A percentile compares a stretch with the other conserved stretches of the same genome.
phyloP scores from a whole-genome alignment of 129 eudicot species.

The Flaveria robusta region DNA sequence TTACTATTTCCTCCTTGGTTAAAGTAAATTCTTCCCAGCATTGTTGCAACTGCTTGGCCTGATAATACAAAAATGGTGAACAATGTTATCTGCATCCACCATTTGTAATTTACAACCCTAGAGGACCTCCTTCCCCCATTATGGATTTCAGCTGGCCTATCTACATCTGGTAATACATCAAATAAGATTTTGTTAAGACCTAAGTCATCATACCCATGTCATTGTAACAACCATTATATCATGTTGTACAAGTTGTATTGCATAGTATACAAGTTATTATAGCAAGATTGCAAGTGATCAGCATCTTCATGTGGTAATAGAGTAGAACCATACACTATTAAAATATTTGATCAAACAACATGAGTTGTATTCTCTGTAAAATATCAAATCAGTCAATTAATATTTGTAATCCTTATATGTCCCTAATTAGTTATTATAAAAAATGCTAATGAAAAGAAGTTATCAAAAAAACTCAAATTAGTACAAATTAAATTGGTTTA shows the following conservation, averaged over 20 bases:
- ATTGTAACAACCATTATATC: neutral
- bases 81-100: constrained; percentile 30
- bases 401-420: too few species aligned
- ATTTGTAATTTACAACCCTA: constrained; percentile 23
- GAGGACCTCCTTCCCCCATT: constrained; percentile 7
- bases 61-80: constrained; percentile 33
- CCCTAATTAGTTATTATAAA: too few species aligned
- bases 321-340: too few species aligned
- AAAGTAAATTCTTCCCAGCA: constrained; percentile 40
- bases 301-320: too few species aligned
- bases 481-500: too few species aligned
- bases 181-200: neutral
- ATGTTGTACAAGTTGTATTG: neutral
- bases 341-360: too few species aligned
- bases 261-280: neutral
- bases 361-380: too few species aligned
- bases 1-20: constrained; percentile 40
- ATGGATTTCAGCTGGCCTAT: constrained; percentile 7
- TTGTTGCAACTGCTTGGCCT: constrained; percentile 36
- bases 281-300: neutral
- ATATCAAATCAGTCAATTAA: too few species aligned
- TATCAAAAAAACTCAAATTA: too few species aligned
- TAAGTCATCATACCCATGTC: neutral
- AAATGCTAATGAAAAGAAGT: too few species aligned
- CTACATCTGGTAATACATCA: neutral